phyloP scores from a whole-genome alignment of 371 early-diverging fungal genomes.

The Mortierella sp. region DNA sequence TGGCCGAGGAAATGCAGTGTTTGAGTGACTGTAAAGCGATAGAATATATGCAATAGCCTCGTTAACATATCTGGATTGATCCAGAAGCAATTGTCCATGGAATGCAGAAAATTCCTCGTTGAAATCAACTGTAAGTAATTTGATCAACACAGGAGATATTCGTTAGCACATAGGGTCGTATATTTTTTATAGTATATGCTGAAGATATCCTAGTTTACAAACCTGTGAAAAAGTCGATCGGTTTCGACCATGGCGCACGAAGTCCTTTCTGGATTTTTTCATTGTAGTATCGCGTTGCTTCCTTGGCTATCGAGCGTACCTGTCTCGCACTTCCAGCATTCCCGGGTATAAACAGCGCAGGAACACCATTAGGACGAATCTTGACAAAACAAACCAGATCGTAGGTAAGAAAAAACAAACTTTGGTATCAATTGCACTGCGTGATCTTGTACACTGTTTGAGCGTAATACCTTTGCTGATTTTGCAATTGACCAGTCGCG shows the following conservation, averaged over 20 bases:
- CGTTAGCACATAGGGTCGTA: too few species aligned
- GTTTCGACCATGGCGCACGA: slow-evolving; percentile 57
- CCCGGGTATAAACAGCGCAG: slow-evolving; percentile 95
- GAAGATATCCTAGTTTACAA: not conserved
- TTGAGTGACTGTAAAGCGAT: slow-evolving; percentile 64
- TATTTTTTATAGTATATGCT: too few species aligned
- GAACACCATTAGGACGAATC: slow-evolving; percentile 74
- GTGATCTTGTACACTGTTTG: not conserved
- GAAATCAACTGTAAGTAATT: slow-evolving; percentile 74
- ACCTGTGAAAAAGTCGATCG: slow-evolving; percentile 91
- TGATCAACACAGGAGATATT: not conserved
- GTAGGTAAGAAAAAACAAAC: not conserved
- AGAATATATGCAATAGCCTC: slow-evolving; percentile 89
- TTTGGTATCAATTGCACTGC: not conserved
- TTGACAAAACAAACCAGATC: slow-evolving; percentile 7
- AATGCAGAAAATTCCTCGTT: slow-evolving; percentile 95
- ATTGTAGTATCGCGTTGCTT: slow-evolving; percentile 71
- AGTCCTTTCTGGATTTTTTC: slow-evolving; percentile 57
- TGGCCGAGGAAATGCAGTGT: slow-evolving; percentile 59
- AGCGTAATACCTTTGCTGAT: slow-evolving; percentile 26
- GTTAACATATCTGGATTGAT: slow-evolving; percentile 90
- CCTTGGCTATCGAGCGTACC: slow-evolving; percentile 86
- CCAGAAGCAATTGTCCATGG: slow-evolving; percentile 79
- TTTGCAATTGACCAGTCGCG: slow-evolving; percentile 21
- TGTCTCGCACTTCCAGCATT: slow-evolving; percentile 95